Percentiles rank a stretch among this genome's conserved stretches.
Conservation (phyloP, 495 filamentous ascomycete genomes). For the Chaetomium cochliodes region DNA sequence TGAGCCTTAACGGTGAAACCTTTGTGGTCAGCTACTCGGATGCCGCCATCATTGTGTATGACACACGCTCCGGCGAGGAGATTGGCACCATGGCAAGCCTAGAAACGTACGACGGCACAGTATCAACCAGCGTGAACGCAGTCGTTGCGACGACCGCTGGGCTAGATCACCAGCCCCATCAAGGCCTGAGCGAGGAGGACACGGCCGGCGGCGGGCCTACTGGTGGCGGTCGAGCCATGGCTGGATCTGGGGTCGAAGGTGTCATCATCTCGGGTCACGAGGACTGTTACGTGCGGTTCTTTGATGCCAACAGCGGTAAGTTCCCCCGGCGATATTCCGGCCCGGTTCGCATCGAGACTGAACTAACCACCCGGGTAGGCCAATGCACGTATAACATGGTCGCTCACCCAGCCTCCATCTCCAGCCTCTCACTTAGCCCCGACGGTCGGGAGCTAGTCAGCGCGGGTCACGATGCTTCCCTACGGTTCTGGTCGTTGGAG, state of each 20-base stretch:
- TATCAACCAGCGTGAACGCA: constrained; percentile 79
- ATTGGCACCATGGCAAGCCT: constrained; percentile 85
- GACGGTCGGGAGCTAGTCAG: constrained; percentile 93
- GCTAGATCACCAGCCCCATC: constrained; percentile 55
- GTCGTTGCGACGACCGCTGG: constrained; percentile 86
- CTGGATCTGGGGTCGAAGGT: constrained; percentile 76
- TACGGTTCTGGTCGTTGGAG: constrained; percentile 97
- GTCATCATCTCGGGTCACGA: constrained; percentile 94
- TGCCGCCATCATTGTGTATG: constrained; percentile 84
- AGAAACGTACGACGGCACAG: constrained; percentile 88
- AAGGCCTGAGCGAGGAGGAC: constrained; percentile 56
- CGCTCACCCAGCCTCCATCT: constrained; percentile 89
- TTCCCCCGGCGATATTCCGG: constrained; percentile 25
- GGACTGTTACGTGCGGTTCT: constrained; percentile 92
- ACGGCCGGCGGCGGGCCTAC: constrained; percentile 68
- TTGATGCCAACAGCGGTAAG: constrained; percentile 97
- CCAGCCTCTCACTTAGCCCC: constrained; percentile 82
- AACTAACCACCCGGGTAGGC: constrained; percentile 57
- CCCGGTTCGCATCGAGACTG: not conserved
- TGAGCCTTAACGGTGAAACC: constrained; percentile 80
- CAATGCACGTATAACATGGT: constrained; percentile 99
- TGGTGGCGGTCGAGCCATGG: constrained; percentile 61
- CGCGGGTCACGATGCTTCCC: constrained; percentile 88
- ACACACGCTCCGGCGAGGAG: constrained; percentile 88
- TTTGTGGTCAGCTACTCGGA: constrained; percentile 94